phyloP scores from a whole-genome alignment of 345 rosid genomes.

The Gossypioides kirkii region DNA sequence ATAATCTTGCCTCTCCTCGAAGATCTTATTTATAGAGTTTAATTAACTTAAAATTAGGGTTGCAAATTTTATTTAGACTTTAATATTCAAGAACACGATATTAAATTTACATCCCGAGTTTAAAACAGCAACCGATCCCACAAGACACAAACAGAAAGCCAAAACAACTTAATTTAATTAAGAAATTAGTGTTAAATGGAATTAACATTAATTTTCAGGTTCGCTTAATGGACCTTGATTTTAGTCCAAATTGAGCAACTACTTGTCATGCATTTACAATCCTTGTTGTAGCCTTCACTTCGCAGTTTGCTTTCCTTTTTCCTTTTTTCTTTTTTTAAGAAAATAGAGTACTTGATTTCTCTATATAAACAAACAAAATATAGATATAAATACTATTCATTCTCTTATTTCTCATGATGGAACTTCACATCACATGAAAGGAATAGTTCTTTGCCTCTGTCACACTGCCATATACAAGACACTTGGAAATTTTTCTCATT shows the following conservation, averaged over 20 bases:
- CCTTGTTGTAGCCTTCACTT: conserved; percentile 58
- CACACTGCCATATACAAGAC: conserved; percentile 43
- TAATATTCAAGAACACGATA: too few species aligned
- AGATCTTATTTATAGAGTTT: too few species aligned
- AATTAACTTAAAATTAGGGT: too few species aligned
- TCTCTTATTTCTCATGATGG: conserved; percentile 55
- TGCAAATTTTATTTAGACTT: too few species aligned
- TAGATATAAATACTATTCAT: background rate
- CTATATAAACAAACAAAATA: background rate
- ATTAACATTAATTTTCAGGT: conserved; percentile 37
- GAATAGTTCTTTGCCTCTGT: conserved; percentile 66
- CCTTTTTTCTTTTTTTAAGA: too few species aligned
- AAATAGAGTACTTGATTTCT: background rate
- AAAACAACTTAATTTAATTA: background rate
- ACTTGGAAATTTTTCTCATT: too few species aligned
- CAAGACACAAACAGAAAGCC: too few species aligned
- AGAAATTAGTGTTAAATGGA: background rate
- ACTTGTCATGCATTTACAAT: conserved; percentile 72
- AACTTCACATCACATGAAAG: conserved; percentile 87
- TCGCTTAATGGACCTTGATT: conserved; percentile 88
- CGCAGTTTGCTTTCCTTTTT: conserved; percentile 43
- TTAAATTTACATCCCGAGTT: too few species aligned
- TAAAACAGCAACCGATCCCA: too few species aligned
- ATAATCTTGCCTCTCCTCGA: too few species aligned
- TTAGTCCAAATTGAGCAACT: conserved; percentile 64